Conservation (phyloP, 1,284 basidiomycete species). For the Fomitopsis betulina region DNA sequence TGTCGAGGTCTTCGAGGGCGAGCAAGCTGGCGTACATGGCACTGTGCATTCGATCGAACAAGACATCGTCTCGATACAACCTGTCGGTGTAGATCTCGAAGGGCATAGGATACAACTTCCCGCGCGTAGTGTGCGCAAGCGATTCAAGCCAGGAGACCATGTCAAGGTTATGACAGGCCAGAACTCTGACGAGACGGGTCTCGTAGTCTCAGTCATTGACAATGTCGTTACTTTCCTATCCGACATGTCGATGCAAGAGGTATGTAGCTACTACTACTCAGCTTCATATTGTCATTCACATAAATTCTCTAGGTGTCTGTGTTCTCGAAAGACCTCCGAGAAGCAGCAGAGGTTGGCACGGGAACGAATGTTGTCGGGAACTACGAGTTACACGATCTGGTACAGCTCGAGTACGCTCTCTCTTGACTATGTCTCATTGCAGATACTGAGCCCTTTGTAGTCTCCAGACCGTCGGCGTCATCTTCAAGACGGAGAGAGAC, state of each 20-base stretch:
- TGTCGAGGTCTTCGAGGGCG: slow-evolving; percentile 96
- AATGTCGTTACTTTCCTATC: slow-evolving; percentile 95
- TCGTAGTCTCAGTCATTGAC: slow-evolving; percentile 89
- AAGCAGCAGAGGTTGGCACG: slow-evolving; percentile 93
- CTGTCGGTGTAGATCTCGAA: slow-evolving; percentile 78
- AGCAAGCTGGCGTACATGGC: slow-evolving; percentile 91
- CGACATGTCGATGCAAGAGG: slow-evolving; percentile 96
- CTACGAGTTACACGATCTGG: slow-evolving; percentile 94
- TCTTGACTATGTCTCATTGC: neutral
- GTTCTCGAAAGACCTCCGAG: slow-evolving; percentile 96
- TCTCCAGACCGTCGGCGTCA: slow-evolving; percentile 91
- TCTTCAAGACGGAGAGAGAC: slow-evolving; percentile 96
- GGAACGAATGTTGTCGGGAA: slow-evolving; percentile 87
- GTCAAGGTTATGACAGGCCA: slow-evolving; percentile 97
- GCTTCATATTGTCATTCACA: neutral
- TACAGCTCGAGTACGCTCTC: slow-evolving; percentile 86
- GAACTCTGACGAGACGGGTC: slow-evolving; percentile 93
- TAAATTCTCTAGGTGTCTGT: slow-evolving; percentile 72
- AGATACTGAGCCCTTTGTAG: slow-evolving; percentile 35
- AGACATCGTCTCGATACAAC: slow-evolving; percentile 85
- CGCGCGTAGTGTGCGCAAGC: slow-evolving; percentile 87
- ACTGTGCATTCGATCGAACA: slow-evolving; percentile 86
- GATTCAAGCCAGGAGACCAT: slow-evolving; percentile 96
- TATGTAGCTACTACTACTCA: slow-evolving; percentile 3
- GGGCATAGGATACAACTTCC: slow-evolving; percentile 86